These are phyloP conservation scores for Dipteronia sinensis DNA, from an alignment of 345 rosid species.

Conservation along the genomic window DNA sequence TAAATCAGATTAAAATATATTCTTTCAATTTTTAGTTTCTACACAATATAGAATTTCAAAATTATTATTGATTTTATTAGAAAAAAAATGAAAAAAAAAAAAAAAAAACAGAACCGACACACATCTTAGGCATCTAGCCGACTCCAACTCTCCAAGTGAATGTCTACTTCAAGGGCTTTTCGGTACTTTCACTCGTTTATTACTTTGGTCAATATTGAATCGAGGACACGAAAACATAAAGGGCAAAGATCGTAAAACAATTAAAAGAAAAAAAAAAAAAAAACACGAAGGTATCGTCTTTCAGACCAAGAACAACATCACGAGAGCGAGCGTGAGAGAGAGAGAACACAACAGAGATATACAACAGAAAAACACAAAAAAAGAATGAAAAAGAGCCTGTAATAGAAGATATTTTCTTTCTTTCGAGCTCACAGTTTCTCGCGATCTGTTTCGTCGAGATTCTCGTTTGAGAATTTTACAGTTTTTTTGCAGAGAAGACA, in stretches of 20 bases:
- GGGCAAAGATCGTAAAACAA: background rate
- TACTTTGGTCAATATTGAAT: background rate
- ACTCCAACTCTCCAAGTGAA: too few species aligned
- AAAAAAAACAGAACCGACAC: too few species aligned
- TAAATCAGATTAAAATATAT: too few species aligned
- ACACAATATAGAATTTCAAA: too few species aligned
- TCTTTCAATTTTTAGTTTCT: too few species aligned
- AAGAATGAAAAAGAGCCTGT: background rate
- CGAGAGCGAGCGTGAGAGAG: slow-evolving; percentile 33
- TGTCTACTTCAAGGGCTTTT: slow-evolving; percentile 1
- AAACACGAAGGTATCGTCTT: slow-evolving; percentile 54
- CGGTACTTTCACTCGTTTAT: background rate
- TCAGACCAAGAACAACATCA: slow-evolving; percentile 49
- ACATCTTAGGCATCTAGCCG: too few species aligned
- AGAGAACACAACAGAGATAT: slow-evolving; percentile 1
- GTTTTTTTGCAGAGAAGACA: slow-evolving; percentile 23
- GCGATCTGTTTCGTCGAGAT: slow-evolving; percentile 42
- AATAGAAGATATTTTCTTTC: slow-evolving; percentile 25
- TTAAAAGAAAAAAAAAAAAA: background rate
- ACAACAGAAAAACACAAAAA: slow-evolving; percentile 13
- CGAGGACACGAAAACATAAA: background rate
- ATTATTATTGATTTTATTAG: too few species aligned
- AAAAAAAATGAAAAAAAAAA: too few species aligned
- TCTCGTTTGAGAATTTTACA: slow-evolving; percentile 24
- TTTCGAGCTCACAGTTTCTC: slow-evolving; percentile 31